A percentile compares a stretch with the other conserved stretches of the same genome.
phyloP scores from a whole-genome alignment of 768 basidiomycete species.

The Lactarius deliciosus region DNA sequence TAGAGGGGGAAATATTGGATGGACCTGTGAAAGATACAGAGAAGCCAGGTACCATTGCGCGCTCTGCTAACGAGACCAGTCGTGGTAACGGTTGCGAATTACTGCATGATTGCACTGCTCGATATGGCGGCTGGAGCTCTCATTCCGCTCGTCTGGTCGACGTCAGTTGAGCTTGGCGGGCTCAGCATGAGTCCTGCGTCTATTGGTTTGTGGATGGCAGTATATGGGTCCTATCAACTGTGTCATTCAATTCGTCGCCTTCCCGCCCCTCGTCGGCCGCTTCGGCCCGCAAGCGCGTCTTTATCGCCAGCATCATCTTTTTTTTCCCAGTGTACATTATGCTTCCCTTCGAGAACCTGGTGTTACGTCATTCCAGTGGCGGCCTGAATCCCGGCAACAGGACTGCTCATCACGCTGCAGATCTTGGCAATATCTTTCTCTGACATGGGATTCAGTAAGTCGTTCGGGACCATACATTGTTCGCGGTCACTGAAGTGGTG shows the following conservation, averaged over 20 bases:
- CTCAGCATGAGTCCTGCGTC: conserved; percentile 39
- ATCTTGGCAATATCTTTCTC: conserved; percentile 9
- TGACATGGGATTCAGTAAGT: conserved; percentile 26
- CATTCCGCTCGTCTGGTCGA: conserved; percentile 47
- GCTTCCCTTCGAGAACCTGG: conserved; percentile 34
- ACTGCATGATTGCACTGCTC: conserved; percentile 43
- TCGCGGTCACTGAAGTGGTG: background rate
- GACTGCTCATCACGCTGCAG: conserved; percentile 14
- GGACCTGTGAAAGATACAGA: background rate
- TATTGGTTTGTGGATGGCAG: conserved; percentile 42
- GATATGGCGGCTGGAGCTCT: conserved; percentile 44
- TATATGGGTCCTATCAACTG: conserved; percentile 42
- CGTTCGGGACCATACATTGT: background rate
- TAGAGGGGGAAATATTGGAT: background rate
- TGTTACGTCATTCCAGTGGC: background rate
- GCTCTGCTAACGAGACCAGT: conserved; percentile 38
- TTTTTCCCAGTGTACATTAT: conserved; percentile 32
- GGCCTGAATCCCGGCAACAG: background rate
- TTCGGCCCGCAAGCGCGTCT: conserved; percentile 41
- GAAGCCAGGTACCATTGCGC: conserved; percentile 37
- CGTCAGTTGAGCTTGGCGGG: conserved; percentile 44
- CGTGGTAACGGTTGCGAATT: conserved; percentile 45
- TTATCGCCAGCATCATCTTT: conserved; percentile 32
- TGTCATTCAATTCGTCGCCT: conserved; percentile 41
- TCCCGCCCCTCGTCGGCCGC: conserved; percentile 39